Evolutionary conservation across 2,329 filamentous ascomycete genomes (phyloP).

Genomic region (Aspergillus sp.): DNA sequence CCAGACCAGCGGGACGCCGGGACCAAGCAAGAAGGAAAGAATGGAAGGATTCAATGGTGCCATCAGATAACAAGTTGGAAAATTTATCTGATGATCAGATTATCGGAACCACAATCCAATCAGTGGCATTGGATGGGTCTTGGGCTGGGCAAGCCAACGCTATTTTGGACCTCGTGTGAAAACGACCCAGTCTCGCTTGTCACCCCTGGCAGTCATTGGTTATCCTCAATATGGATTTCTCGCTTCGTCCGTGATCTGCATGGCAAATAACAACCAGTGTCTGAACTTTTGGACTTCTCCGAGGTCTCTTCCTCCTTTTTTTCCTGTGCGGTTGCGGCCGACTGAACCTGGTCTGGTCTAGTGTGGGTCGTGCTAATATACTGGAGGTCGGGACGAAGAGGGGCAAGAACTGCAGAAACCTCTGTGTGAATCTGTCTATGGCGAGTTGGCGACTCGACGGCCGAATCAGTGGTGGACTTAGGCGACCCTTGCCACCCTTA

Average conservation of each 20-base stretch:
- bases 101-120: slow-evolving; percentile 13
- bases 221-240: not conserved
- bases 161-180: slow-evolving; percentile 1
- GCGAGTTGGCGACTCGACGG: no score
- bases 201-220: not conserved
- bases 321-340: not conserved
- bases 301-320: not conserved
- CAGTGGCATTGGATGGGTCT: not conserved
- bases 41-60: slow-evolving; percentile 14
- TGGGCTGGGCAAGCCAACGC: not conserved
- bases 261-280: not conserved
- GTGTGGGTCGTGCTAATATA: slow-evolving; percentile 1
- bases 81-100: slow-evolving; percentile 29
- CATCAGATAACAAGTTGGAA: slow-evolving; percentile 25
- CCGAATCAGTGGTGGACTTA: no score
- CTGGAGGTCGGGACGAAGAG: not conserved
- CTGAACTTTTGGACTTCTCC: not conserved
- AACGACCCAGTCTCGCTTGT: not conserved
- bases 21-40: not conserved
- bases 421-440: no score
- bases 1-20: not conserved
- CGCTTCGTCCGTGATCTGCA: not conserved
- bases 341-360: not conserved
- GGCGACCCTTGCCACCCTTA: not conserved
- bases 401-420: not conserved